Conservation (phyloP, 495 filamentous ascomycete genomes). For the Penicillium soppii region DNA sequence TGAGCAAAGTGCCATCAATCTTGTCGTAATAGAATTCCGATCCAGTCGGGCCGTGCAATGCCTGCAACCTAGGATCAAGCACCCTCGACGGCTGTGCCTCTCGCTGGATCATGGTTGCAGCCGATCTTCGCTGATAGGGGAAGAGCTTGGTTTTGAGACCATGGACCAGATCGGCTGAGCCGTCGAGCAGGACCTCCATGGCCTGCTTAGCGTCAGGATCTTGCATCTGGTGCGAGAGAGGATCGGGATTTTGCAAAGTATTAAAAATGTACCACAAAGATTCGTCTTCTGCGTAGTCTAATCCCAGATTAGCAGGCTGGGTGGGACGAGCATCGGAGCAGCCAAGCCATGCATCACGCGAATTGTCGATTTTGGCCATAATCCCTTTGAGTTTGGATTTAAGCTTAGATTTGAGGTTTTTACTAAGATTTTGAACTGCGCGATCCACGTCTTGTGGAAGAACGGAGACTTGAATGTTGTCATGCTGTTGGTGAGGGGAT, state of each 20-base stretch:
- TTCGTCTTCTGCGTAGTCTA: slow-evolving; percentile 40
- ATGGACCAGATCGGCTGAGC: slow-evolving; percentile 41
- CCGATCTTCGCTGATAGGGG: slow-evolving; percentile 77
- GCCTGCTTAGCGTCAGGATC: slow-evolving; percentile 58
- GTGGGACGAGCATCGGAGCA: background rate
- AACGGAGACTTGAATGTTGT: slow-evolving; percentile 57
- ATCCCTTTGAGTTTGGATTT: slow-evolving; percentile 49
- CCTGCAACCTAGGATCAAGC: slow-evolving; percentile 71
- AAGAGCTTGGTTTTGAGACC: slow-evolving; percentile 71
- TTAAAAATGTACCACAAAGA: slow-evolving; percentile 88
- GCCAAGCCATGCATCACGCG: slow-evolving; percentile 57
- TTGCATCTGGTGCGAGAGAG: slow-evolving; percentile 48
- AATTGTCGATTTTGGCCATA: slow-evolving; percentile 57
- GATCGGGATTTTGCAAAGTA: slow-evolving; percentile 69
- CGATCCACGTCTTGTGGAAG: slow-evolving; percentile 63
- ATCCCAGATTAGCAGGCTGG: slow-evolving; percentile 1
- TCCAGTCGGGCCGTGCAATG: slow-evolving; percentile 57
- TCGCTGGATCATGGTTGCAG: slow-evolving; percentile 81
- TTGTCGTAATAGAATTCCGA: slow-evolving; percentile 69
- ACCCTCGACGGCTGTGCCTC: slow-evolving; percentile 64
- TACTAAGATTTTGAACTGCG: slow-evolving; percentile 48
- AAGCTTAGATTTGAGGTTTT: slow-evolving; percentile 34
- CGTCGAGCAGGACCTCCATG: slow-evolving; percentile 60
- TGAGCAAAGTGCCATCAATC: slow-evolving; percentile 58
- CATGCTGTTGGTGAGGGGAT: slow-evolving; percentile 9